Percentiles rank a stretch among this genome's conserved stretches.
These are phyloP conservation scores for Elaeis oleifera DNA, from an alignment of 202 grass and related monocot genomes.

Conservation along the genomic window DNA sequence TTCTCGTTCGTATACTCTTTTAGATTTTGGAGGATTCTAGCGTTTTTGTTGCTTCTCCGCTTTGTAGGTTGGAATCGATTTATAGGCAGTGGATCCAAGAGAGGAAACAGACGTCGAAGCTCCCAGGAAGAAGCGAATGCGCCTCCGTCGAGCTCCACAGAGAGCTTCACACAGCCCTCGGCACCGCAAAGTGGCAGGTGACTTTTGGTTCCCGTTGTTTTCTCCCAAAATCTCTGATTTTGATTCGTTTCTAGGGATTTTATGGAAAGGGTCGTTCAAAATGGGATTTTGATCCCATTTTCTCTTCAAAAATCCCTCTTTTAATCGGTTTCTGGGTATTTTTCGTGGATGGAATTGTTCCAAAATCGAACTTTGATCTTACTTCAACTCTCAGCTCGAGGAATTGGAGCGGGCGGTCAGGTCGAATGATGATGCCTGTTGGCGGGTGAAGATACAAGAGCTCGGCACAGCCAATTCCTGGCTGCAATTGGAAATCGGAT, in stretches of 20 bases:
- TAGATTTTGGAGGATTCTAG: neutral
- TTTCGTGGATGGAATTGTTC: neutral
- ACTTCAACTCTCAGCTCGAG: slow-evolving; percentile 54
- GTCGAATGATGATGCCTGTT: slow-evolving; percentile 34
- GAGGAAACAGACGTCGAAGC: neutral
- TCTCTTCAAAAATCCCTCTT: neutral
- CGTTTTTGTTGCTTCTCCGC: neutral
- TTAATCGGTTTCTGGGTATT: neutral
- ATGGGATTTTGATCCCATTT: neutral
- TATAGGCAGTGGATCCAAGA: slow-evolving; percentile 9
- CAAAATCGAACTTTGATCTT: neutral
- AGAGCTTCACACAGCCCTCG: neutral
- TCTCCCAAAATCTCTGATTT: too few species aligned
- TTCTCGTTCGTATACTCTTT: neutral
- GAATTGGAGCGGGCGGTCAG: slow-evolving; percentile 56
- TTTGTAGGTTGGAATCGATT: slow-evolving; percentile 10
- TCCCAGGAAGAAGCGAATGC: neutral
- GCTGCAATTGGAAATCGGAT: slow-evolving; percentile 61
- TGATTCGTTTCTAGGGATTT: neutral
- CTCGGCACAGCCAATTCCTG: slow-evolving; percentile 56
- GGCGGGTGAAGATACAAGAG: slow-evolving; percentile 54
- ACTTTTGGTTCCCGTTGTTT: too few species aligned
- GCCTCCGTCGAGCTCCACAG: neutral
- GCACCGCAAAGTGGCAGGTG: too few species aligned
- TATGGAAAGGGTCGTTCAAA: neutral